Evolutionary conservation across 2,329 filamentous ascomycete genomes (phyloP).

Genomic region (Colletotrichum australisinense): DNA sequence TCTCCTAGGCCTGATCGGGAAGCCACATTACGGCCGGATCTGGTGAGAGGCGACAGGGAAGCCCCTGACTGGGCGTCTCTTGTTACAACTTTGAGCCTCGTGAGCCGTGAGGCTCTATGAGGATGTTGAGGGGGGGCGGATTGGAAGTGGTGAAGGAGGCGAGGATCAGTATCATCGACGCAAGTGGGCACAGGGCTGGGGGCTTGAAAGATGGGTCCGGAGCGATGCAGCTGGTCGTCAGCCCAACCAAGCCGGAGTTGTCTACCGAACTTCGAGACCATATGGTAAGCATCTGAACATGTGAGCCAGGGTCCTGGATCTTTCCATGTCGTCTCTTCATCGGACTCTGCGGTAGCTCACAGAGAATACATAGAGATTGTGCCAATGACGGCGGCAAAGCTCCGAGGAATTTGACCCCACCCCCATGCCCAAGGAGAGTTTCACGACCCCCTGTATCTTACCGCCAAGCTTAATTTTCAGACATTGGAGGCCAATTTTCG

Average conservation of each 20-base stretch:
- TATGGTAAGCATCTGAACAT: background rate
- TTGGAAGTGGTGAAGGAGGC: background rate
- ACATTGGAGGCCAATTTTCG: slow-evolving; percentile 16
- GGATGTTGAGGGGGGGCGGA: background rate
- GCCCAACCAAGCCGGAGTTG: background rate
- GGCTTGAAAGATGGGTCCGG: background rate
- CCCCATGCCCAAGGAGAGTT: slow-evolving; percentile 18
- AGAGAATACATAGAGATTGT: background rate
- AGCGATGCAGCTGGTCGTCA: background rate
- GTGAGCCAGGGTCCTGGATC: background rate
- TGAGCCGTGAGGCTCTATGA: slow-evolving; percentile 17
- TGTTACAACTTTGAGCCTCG: slow-evolving; percentile 24
- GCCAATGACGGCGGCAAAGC: slow-evolving; percentile 10
- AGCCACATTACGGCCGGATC: slow-evolving; percentile 15
- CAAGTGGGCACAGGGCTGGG: slow-evolving; percentile 11
- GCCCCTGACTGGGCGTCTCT: background rate
- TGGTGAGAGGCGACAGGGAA: slow-evolving; percentile 13
- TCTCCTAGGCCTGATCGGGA: slow-evolving; percentile 13
- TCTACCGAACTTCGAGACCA: background rate
- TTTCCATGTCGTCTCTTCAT: background rate
- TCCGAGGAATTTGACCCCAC: slow-evolving; percentile 21
- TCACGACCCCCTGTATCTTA: slow-evolving; percentile 34
- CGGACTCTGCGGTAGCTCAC: background rate
- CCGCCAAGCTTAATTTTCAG: slow-evolving; percentile 34
- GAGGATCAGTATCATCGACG: background rate